Evolutionary conservation across 2,329 filamentous ascomycete species (phyloP), one percentile per base, ranked within the genome.

Genomic region (Clonostachys solani): DNA sequence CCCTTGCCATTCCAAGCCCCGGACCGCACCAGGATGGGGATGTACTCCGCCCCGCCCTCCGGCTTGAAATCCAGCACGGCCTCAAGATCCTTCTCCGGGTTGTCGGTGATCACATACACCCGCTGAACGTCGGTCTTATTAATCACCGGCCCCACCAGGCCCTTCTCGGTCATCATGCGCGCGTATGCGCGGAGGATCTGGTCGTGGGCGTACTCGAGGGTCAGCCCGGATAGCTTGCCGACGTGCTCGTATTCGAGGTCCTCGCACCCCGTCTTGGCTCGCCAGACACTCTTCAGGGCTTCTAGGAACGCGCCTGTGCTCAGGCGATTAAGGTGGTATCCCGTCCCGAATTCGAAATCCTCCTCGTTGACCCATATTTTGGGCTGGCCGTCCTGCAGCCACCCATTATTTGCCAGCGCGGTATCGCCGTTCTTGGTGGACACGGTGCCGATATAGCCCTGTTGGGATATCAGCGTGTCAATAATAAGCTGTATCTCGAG

Each of bases 91-190:
- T 87, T 94, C 60, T 89, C 89, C 6, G 88, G 87, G 59, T 92
- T 92, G 60, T 92, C 88, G 6, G 94, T 94, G 40, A 97, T 81
- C 92, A 97, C 97, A 67, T 95, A 97, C 12, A 97, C 91, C 40
- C 77, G 80, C 57, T 76, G 74, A 47, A 96, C 77, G 75, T 33
- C 35, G 17, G 59, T 64, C 4, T 52, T 57, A 36, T 47, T 37
- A 5, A 5, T 44, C 41, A 35, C 45, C n/a, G 38, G 47, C 15
- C 54, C 45, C 36, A 50, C 45, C 36, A 50, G 40, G 18, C 51
- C 50, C 17, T 29, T 38, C 15, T 38, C 40, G 36, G 44, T 45
- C 19, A 43, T 83, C 69, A 66, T 60, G 18, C 72, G 65, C 33
- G 23, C 40, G 17, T 23, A 16, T 7, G 34, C 33, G 52, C 81